Percentiles rank a stretch among this genome's conserved stretches.
These are phyloP conservation scores for Nicotiana otophora DNA, from an alignment of 257 asterid genomes.

Conservation along the genomic window DNA sequence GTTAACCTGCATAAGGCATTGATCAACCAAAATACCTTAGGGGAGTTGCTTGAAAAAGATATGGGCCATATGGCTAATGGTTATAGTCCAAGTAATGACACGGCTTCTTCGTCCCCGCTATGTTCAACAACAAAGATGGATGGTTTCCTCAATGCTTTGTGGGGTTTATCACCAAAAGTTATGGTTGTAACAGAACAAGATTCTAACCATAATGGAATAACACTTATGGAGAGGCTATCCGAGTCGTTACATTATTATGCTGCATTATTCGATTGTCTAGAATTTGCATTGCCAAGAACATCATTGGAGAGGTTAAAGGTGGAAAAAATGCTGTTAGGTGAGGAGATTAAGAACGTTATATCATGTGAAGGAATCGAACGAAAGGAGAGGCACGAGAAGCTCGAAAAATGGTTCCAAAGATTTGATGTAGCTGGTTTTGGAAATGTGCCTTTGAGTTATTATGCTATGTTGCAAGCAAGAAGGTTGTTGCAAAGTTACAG, in stretches of 20 bases:
- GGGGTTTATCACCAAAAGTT: constrained; percentile 78
- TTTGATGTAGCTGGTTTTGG: constrained; percentile 58
- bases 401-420: constrained; percentile 77
- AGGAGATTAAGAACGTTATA: constrained; percentile 80
- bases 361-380: constrained; percentile 85
- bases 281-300: constrained; percentile 63
- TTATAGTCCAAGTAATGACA: constrained; percentile 54
- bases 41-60: constrained; percentile 73
- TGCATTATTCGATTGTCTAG: constrained; percentile 84
- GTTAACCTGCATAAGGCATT: constrained; percentile 42
- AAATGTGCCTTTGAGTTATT: constrained; percentile 70
- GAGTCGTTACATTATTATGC: constrained; percentile 76
- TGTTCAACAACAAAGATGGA: constrained; percentile 38
- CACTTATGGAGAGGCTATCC: constrained; percentile 80
- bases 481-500: constrained; percentile 58
- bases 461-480: constrained; percentile 82
- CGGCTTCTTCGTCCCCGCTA: constrained; percentile 62
- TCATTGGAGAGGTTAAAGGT: constrained; percentile 71
- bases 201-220: constrained; percentile 65
- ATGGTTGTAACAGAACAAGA: constrained; percentile 93
- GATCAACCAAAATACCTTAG: constrained; percentile 45
- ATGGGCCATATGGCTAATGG: constrained; percentile 27
- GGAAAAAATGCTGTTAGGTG: constrained; percentile 81
- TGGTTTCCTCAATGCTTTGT: constrained; percentile 51
- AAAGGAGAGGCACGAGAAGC: constrained; percentile 84